These are phyloP conservation scores for Gossypium longicalyx DNA, from an alignment of 345 rosid species.

Conservation along the genomic window DNA sequence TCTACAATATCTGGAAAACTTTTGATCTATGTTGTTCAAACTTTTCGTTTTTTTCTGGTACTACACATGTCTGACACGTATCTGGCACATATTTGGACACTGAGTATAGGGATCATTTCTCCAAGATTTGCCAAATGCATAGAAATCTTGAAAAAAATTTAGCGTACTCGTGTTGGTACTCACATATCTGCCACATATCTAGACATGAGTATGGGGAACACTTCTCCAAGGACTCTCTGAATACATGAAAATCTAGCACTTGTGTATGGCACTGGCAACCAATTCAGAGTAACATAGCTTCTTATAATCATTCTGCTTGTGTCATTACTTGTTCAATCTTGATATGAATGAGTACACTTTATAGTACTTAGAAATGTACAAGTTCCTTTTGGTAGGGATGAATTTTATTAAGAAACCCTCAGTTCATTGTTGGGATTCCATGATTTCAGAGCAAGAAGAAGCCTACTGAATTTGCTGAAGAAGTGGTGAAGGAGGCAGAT, in stretches of 20 bases:
- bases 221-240: not conserved
- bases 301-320: not conserved
- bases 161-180: not conserved
- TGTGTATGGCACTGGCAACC: not conserved
- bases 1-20: not conserved
- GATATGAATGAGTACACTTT: not conserved
- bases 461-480: conserved; percentile 57
- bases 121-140: too few relatives aligned
- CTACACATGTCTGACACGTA: too few relatives aligned
- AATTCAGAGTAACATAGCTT: not conserved
- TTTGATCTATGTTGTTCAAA: not conserved
- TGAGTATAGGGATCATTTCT: too few relatives aligned
- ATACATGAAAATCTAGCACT: not conserved
- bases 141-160: too few relatives aligned
- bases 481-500: conserved; percentile 39
- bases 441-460: conserved; percentile 49
- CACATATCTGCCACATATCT: not conserved
- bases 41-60: not conserved
- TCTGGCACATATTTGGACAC: too few relatives aligned
- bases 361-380: not conserved
- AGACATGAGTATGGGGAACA: not conserved
- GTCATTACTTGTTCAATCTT: not conserved
- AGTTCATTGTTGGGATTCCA: not conserved
- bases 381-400: not conserved
- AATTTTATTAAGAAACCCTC: not conserved